A percentile compares a stretch with the other conserved stretches of the same genome.
Conservation (phyloP, 2,329 filamentous ascomycete species). For the Colletotrichum zoysiae region DNA sequence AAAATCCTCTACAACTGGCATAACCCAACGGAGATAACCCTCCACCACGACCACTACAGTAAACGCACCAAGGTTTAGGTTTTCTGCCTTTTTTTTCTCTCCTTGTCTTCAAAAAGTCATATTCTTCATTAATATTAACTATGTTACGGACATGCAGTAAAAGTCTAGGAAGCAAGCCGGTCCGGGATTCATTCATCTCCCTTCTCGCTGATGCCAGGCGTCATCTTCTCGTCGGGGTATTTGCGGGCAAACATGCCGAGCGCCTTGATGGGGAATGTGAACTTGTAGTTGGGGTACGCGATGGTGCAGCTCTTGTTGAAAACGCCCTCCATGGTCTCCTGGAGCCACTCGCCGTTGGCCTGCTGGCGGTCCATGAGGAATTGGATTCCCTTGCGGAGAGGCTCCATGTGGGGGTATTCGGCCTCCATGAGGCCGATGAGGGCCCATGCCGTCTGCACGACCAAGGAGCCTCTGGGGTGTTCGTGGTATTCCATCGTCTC, state of each 20-base stretch:
- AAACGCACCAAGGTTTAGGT: not conserved
- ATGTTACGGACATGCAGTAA: conserved; percentile 1
- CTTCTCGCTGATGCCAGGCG: conserved; percentile 33
- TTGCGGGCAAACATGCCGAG: conserved; percentile 86
- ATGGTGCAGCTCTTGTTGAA: conserved; percentile 99
- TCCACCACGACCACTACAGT: not conserved
- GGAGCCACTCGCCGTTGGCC: conserved; percentile 91
- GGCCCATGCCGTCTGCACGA: conserved; percentile 96
- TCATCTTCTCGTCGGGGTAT: conserved; percentile 74
- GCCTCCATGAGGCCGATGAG: conserved; percentile 86
- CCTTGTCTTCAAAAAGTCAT: not conserved
- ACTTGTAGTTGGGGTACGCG: conserved; percentile 99
- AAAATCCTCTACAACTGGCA: too few relatives aligned
- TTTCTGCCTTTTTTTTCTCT: not conserved
- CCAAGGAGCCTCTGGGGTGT: conserved; percentile 81
- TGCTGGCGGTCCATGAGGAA: conserved; percentile 90
- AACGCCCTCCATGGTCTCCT: conserved; percentile 96
- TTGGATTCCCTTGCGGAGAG: conserved; percentile 79
- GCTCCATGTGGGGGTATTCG: conserved; percentile 79
- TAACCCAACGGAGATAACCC: not conserved
- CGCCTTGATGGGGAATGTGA: conserved; percentile 93
- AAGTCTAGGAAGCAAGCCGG: not conserved
- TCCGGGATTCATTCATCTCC: conserved; percentile 10
- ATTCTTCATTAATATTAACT: conserved; percentile 25
- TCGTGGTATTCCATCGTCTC: conserved; percentile 82